A percentile compares a stretch with the other conserved stretches of the same genome.
These are phyloP conservation scores for Exserohilum turcica DNA, from an alignment of 2,329 filamentous ascomycete genomes.

Conservation along the genomic window DNA sequence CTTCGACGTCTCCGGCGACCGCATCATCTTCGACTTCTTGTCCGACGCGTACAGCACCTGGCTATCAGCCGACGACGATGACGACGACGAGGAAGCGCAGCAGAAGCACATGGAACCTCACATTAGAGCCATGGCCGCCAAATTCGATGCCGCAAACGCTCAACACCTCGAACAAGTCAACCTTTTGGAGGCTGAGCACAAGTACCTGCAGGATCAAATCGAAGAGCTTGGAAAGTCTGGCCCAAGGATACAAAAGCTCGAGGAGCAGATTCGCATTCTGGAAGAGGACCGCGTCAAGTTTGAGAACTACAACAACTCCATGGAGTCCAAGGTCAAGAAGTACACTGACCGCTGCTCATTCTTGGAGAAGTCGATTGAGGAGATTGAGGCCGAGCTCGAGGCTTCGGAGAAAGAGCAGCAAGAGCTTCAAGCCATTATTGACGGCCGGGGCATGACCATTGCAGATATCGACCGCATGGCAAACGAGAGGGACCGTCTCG, in stretches of 20 bases:
- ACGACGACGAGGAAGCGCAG: conserved; percentile 78
- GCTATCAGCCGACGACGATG: conserved; percentile 78
- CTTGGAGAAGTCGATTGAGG: conserved; percentile 84
- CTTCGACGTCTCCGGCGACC: conserved; percentile 84
- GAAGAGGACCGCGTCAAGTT: conserved; percentile 96
- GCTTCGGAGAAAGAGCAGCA: conserved; percentile 78
- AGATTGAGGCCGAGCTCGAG: conserved; percentile 83
- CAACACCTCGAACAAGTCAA: conserved; percentile 84
- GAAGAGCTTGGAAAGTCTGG: conserved; percentile 86
- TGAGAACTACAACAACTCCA: conserved; percentile 87
- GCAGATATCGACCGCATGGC: conserved; percentile 99
- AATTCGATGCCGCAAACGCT: conserved; percentile 84
- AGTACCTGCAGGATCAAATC: conserved; percentile 80
- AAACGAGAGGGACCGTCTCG: conserved; percentile 89
- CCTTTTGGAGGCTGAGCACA: conserved; percentile 84
- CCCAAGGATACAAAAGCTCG: conserved; percentile 80
- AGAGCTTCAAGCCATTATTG: conserved; percentile 81
- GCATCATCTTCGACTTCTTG: conserved; percentile 92
- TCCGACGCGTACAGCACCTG: conserved; percentile 90
- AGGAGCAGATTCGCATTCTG: conserved; percentile 89
- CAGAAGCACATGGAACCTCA: conserved; percentile 75
- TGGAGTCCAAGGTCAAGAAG: conserved; percentile 84
- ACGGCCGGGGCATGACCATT: conserved; percentile 92
- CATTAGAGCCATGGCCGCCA: conserved; percentile 81
- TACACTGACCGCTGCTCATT: conserved; percentile 81